Conservation (phyloP, 352 stramenopile genomes). For the Thalassiosira livingstoniorum region DNA sequence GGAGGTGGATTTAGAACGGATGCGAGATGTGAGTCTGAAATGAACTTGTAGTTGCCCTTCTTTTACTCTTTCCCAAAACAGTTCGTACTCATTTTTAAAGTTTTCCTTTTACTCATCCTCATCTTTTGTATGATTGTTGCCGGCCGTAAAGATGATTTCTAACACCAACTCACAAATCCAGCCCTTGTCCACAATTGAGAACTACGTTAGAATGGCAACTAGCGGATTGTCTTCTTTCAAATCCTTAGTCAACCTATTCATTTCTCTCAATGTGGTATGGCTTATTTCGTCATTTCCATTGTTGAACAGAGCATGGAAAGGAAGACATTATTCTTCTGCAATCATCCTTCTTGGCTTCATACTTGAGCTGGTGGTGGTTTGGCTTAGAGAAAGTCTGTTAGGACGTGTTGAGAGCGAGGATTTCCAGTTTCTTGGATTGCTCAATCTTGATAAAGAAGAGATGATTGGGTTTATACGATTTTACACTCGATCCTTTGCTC, state of each 20-base stretch:
- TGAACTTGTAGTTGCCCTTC: too few relatives aligned
- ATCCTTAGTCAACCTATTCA: constrained; percentile 21
- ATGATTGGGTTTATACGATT: constrained; percentile 2
- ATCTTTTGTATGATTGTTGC: too few relatives aligned
- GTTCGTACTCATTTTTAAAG: too few relatives aligned
- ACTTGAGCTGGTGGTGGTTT: constrained; percentile 3
- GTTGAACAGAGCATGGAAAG: constrained; percentile 10
- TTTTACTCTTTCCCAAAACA: too few relatives aligned
- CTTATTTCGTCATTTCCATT: constrained; percentile 18
- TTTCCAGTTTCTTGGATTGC: too few relatives aligned
- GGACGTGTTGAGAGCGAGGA: too few relatives aligned
- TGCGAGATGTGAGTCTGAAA: background rate
- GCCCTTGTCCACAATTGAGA: constrained; percentile 28
- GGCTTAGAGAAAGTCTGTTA: constrained; percentile 4
- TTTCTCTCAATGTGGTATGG: constrained; percentile 34
- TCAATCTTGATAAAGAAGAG: background rate
- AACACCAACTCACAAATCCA: constrained; percentile 30
- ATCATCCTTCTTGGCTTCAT: constrained; percentile 26
- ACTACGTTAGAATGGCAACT: constrained; percentile 37
- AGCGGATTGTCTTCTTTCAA: constrained; percentile 26
- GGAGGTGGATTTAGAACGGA: background rate
- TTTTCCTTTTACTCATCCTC: too few relatives aligned
- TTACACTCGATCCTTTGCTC: constrained; percentile 7
- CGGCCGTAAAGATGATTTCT: constrained; percentile 41
- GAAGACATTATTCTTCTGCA: constrained; percentile 8